Evolutionary conservation across 257 asterid species (phyloP), one percentile per base, ranked within the genome.

Genomic region (Solanum piurae): DNA sequence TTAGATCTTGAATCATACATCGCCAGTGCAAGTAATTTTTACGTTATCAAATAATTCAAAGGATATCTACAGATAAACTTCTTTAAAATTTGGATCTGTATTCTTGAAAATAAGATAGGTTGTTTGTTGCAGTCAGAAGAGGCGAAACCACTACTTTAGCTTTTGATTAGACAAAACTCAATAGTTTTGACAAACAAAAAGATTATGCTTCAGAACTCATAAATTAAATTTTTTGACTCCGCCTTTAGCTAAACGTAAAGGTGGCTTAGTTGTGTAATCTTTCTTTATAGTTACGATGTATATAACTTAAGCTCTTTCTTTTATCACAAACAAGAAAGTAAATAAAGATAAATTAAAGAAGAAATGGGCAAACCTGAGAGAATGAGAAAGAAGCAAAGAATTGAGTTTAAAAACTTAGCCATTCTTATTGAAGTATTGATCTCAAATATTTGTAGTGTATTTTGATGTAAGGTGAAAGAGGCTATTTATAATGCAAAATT

Each of bases 181-280:
- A 12, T 62, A 62, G 7, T 27, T 62, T 0, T 62, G 31, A 66
- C 12, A 66, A 25, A 2, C 2, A 66, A 66, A 66, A 27, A 0
- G 13, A 5, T 25, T 27, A 25, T 0, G 20, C 36, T 66, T 66
- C 0, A 25, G 0, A 1, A 66, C 10, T 0, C 1, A 27, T 12
- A 27, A 66, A 27, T 12, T 66, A 66, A 66, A 12, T 0, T 2
- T 12, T 5, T 5, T 25, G 34, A 0, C 20, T 66, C 20, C 4
- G 34, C 36, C 36, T 27, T 4, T 66, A 3, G 33, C 12, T 31
- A 71, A 71, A 31, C 77, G 40, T 16, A 71, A 71, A 16, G 12
- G 25, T 33, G 25, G n/a, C 13, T 18, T 16, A 11, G 11, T 72
- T 8, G 23, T 72, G 44, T 33, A 34, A 29, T 44, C 0, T 27